Evolutionary conservation across 257 asterid species (phyloP).

Genomic region (Ilex asprella): DNA sequence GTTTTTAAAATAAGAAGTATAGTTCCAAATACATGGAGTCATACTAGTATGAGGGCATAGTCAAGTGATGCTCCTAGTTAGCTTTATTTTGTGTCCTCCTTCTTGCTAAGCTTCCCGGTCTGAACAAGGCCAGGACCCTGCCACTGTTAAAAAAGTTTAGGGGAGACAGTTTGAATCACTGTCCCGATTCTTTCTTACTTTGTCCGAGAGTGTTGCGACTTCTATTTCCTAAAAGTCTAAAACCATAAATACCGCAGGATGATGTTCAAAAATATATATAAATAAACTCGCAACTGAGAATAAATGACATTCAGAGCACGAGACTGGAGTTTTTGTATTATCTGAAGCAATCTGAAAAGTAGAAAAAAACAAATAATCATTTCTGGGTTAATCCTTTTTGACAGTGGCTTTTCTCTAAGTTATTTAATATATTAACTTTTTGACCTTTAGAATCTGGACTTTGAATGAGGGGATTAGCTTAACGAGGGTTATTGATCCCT

Average conservation of each 20-base stretch:
- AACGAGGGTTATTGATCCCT: too few relatives aligned
- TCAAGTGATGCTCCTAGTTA: conserved; percentile 1
- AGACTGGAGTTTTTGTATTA: too few relatives aligned
- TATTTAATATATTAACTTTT: too few relatives aligned
- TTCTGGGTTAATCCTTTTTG: too few relatives aligned
- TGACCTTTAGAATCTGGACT: too few relatives aligned
- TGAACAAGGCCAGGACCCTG: conserved; percentile 21
- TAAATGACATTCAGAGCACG: too few relatives aligned
- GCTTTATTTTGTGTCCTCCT: conserved; percentile 3
- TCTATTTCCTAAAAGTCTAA: background rate
- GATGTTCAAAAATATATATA: background rate
- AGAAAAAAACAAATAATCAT: too few relatives aligned
- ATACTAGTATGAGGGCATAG: background rate
- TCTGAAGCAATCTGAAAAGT: too few relatives aligned
- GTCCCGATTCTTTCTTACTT: conserved; percentile 11
- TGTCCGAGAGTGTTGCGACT: conserved; percentile 14
- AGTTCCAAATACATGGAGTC: background rate
- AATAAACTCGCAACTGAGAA: too few relatives aligned
- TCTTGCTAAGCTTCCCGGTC: conserved; percentile 9
- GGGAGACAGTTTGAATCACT: background rate
- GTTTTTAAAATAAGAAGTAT: background rate
- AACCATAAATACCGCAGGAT: background rate
- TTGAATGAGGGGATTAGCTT: too few relatives aligned
- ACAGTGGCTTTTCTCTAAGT: too few relatives aligned
- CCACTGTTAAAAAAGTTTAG: conserved; percentile 14